Conservation (phyloP, 352 stramenopile genomes). For the Globisporangium nunn region DNA sequence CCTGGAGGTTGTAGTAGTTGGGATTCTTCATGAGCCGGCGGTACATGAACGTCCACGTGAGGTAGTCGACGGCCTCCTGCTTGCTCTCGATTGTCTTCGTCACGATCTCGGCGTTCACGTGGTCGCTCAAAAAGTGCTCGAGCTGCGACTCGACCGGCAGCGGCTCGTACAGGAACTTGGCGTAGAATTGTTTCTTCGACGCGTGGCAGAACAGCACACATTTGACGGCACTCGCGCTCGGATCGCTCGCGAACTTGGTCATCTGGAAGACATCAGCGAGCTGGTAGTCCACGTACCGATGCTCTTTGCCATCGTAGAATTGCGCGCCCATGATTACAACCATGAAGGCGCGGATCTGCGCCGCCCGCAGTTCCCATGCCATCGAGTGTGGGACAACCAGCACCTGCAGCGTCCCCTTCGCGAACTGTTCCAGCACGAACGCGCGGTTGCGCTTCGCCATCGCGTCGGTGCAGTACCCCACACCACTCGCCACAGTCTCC, state of each 20-base stretch:
- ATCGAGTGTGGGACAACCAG: conserved; percentile 93
- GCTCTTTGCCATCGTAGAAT: conserved; percentile 94
- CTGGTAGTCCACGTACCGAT: conserved; percentile 96
- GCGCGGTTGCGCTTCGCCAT: conserved; percentile 90
- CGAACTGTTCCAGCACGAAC: conserved; percentile 88
- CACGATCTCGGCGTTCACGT: conserved; percentile 99
- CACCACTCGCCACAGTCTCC: conserved; percentile 91
- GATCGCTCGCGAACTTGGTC: conserved; percentile 84
- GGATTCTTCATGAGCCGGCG: conserved; percentile 98
- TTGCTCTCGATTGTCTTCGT: conserved; percentile 98
- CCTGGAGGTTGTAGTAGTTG: conserved; percentile 99
- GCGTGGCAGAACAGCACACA: conserved; percentile 96
- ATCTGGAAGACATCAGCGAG: conserved; percentile 98
- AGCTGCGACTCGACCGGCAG: conserved; percentile 99
- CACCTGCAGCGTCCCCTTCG: conserved; percentile 83
- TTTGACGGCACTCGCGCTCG: conserved; percentile 74
- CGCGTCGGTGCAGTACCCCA: conserved; percentile 94
- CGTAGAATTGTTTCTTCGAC: conserved; percentile 97
- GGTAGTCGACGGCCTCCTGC: conserved; percentile 98
- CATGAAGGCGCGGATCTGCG: conserved; percentile 81
- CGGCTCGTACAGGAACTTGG: conserved; percentile 98
- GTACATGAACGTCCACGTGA: conserved; percentile 99
- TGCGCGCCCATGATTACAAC: conserved; percentile 98
- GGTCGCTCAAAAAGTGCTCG: conserved; percentile 97
- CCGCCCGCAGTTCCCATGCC: conserved; percentile 86